Conservation (phyloP, 441 rosid species). For the Codiaeum variegatum region DNA sequence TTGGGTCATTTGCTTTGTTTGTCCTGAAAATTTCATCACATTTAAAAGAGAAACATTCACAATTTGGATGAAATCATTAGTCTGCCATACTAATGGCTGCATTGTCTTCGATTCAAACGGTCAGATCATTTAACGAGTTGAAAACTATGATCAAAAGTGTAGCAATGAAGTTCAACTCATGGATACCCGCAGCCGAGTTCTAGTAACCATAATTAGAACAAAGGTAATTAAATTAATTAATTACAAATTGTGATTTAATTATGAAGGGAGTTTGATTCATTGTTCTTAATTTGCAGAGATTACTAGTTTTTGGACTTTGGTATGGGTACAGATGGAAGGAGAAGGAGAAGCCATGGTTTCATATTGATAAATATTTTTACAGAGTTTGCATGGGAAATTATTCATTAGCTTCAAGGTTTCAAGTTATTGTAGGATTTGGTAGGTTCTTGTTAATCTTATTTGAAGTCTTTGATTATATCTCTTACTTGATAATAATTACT, state of each 20-base stretch:
- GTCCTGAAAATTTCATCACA: slow-evolving; percentile 20
- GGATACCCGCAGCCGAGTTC: slow-evolving; percentile 42
- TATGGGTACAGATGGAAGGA: slow-evolving; percentile 30
- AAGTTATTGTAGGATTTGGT: slow-evolving; percentile 24
- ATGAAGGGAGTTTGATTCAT: neutral
- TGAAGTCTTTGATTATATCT: too few species aligned
- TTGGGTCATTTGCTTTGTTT: too few species aligned
- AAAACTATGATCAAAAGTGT: slow-evolving; percentile 39
- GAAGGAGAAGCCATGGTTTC: slow-evolving; percentile 36
- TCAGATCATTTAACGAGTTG: slow-evolving; percentile 34
- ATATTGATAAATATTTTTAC: slow-evolving; percentile 18
- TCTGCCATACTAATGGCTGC: slow-evolving; percentile 39
- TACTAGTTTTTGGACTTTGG: slow-evolving; percentile 29
- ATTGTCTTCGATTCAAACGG: slow-evolving; percentile 40
- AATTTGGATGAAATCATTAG: slow-evolving; percentile 48
- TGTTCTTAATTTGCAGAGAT: slow-evolving; percentile 22
- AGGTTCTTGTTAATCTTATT: too few species aligned
- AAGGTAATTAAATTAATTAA: slow-evolving; percentile 19
- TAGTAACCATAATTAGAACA: slow-evolving; percentile 29
- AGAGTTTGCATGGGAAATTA: slow-evolving; percentile 19
- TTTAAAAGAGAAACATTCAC: slow-evolving; percentile 32
- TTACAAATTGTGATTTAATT: neutral
- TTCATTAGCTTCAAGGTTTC: slow-evolving; percentile 17
- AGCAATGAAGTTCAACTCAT: slow-evolving; percentile 36
- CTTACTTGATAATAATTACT: too few species aligned